Evolutionary conservation across 2,329 filamentous ascomycete species (phyloP).

Genomic region (Zasmidium citrigriseum): DNA sequence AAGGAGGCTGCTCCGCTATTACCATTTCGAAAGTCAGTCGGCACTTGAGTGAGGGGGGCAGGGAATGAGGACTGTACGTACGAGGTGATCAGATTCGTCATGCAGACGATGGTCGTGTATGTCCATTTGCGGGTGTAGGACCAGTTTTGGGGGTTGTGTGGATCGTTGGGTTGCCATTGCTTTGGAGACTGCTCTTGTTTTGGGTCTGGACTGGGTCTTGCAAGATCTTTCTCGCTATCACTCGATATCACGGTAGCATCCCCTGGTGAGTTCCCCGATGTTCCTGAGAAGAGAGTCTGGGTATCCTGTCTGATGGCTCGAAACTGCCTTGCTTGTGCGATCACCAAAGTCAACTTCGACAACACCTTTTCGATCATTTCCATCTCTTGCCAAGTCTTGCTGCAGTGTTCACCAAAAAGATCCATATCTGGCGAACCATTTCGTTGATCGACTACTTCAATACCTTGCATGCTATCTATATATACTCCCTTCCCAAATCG

Average conservation of each 20-base stretch:
- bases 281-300: no score
- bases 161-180: background rate
- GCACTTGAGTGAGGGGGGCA: no score
- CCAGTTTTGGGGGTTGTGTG: background rate
- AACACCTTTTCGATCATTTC: background rate
- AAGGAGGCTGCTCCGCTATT: background rate
- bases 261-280: no score
- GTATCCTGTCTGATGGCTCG: background rate
- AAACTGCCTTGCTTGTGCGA: background rate
- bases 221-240: background rate
- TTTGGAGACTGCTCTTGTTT: background rate
- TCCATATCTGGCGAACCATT: no score
- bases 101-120: background rate
- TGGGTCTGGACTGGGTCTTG: background rate
- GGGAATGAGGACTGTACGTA: background rate
- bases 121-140: background rate
- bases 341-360: no score
- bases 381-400: no score
- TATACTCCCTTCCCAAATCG: background rate
- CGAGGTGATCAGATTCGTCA: background rate
- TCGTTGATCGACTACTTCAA: no score
- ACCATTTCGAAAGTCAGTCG: background rate
- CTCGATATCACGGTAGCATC: no score
- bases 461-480: background rate
- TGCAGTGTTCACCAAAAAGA: no score